Evolutionary conservation across 1,284 basidiomycete genomes (phyloP).

Genomic region (Coniophora puteana): DNA sequence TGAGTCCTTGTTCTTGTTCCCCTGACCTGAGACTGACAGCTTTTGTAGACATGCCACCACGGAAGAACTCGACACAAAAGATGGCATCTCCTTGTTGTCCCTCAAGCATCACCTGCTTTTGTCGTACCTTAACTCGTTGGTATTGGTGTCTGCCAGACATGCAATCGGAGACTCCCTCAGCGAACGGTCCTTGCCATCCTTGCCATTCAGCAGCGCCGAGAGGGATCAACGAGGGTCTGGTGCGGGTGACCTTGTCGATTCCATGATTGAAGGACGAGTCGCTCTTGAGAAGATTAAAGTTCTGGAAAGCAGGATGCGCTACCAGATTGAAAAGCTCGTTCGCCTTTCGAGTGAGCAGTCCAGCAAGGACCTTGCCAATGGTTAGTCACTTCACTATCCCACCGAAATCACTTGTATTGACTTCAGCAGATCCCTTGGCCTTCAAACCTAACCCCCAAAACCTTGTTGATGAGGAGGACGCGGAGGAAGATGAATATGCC

Average conservation of each 20-base stretch:
- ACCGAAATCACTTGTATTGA: no score
- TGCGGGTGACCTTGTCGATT: conserved; percentile 67
- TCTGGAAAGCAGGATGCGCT: conserved; percentile 85
- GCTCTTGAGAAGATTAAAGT: conserved; percentile 78
- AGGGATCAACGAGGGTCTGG: conserved; percentile 51
- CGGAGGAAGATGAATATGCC: conserved; percentile 13
- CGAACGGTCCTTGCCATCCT: conserved; percentile 43
- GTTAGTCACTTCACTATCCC: conserved; percentile 32
- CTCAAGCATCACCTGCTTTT: conserved; percentile 86
- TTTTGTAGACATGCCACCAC: conserved; percentile 27
- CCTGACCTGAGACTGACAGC: conserved; percentile 5
- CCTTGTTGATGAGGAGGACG: conserved; percentile 42
- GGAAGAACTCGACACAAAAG: conserved; percentile 57
- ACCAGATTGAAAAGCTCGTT: conserved; percentile 94
- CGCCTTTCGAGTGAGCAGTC: conserved; percentile 64
- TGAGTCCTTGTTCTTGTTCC: conserved; percentile 29
- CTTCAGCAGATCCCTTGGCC: conserved; percentile 71
- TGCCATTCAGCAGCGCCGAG: conserved; percentile 51
- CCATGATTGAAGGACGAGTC: conserved; percentile 69
- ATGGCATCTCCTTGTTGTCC: conserved; percentile 89
- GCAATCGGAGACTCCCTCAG: conserved; percentile 59
- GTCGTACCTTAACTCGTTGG: conserved; percentile 85
- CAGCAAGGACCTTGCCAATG: conserved; percentile 59
- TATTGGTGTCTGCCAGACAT: conserved; percentile 71
- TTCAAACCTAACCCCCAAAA: conserved; percentile 88